phyloP scores from a whole-genome alignment of 106 monocot species.

The Dendrobium nobile region DNA sequence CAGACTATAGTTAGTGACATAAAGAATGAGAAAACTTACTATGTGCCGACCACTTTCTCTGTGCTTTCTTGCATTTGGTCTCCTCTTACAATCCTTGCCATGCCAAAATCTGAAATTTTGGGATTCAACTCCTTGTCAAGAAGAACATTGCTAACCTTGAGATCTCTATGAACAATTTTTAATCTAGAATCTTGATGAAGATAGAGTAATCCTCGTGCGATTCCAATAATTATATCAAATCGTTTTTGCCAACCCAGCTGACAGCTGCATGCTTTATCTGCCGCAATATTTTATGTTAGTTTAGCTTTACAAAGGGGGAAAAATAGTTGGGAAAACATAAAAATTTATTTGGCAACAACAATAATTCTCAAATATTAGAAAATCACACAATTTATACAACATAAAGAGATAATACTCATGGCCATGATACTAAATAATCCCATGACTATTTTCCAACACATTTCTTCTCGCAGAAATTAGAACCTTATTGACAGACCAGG shows the following conservation, averaged over 20 bases:
- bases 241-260: not conserved
- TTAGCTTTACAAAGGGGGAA: too few relatives aligned
- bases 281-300: not conserved
- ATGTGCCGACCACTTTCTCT: not conserved
- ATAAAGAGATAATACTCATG: too few relatives aligned
- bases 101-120: slow-evolving; percentile 5
- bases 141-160: not conserved
- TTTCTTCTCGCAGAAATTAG: too few relatives aligned
- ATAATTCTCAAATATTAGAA: too few relatives aligned
- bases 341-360: too few relatives aligned
- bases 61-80: slow-evolving; percentile 8
- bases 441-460: too few relatives aligned
- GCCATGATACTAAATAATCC: too few relatives aligned
- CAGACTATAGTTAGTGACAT: slow-evolving; percentile 32
- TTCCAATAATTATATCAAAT: slow-evolving; percentile 24
- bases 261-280: slow-evolving; percentile 16
- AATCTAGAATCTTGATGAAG: not conserved
- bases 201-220: slow-evolving; percentile 5
- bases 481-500: too few relatives aligned
- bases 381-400: too few relatives aligned
- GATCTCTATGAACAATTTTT: not conserved
- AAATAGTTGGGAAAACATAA: too few relatives aligned
- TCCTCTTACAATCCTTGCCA: not conserved
- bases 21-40: not conserved
- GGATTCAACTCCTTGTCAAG: not conserved